Percentiles rank a stretch among this genome's conserved stretches.
These are phyloP conservation scores for Cyamopsis tetragonoloba DNA, from an alignment of 306 rosid genomes.

Conservation along the genomic window DNA sequence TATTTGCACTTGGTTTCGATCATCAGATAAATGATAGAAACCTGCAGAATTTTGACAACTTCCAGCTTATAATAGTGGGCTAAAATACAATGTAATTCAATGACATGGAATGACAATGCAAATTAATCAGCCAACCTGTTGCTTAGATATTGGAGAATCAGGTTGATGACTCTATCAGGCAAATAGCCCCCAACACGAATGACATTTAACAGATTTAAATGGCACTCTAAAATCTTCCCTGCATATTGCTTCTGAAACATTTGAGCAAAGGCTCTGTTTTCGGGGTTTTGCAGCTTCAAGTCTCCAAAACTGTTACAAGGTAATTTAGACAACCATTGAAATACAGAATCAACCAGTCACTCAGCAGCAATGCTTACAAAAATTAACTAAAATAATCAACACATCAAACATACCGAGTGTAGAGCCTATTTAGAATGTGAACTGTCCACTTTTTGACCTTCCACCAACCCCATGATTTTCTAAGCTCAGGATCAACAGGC, in stretches of 20 bases:
- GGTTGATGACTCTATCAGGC: slow-evolving; percentile 91
- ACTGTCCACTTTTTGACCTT: slow-evolving; percentile 99
- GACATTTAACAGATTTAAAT: slow-evolving; percentile 75
- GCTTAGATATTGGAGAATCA: slow-evolving; percentile 86
- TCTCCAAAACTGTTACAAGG: slow-evolving; percentile 74
- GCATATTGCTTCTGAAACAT: slow-evolving; percentile 94
- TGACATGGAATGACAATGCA: background rate
- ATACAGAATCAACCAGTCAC: background rate
- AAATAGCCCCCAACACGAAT: slow-evolving; percentile 84
- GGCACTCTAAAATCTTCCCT: slow-evolving; percentile 87
- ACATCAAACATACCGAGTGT: slow-evolving; percentile 62
- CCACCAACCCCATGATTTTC: slow-evolving; percentile 99
- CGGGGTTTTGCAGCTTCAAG: slow-evolving; percentile 89
- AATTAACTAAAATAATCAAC: background rate
- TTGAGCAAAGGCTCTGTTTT: slow-evolving; percentile 86
- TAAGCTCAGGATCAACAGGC: slow-evolving; percentile 75
- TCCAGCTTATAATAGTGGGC: background rate
- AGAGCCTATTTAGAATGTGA: slow-evolving; percentile 86
- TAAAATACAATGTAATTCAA: background rate
- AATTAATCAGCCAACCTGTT: slow-evolving; percentile 54
- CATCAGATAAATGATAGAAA: background rate
- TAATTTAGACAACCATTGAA: background rate
- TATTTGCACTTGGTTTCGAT: background rate
- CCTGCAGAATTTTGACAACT: background rate
- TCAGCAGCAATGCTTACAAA: background rate